Evolutionary conservation across 2,329 filamentous ascomycete species (phyloP).

Genomic region (Fulvia fulva): DNA sequence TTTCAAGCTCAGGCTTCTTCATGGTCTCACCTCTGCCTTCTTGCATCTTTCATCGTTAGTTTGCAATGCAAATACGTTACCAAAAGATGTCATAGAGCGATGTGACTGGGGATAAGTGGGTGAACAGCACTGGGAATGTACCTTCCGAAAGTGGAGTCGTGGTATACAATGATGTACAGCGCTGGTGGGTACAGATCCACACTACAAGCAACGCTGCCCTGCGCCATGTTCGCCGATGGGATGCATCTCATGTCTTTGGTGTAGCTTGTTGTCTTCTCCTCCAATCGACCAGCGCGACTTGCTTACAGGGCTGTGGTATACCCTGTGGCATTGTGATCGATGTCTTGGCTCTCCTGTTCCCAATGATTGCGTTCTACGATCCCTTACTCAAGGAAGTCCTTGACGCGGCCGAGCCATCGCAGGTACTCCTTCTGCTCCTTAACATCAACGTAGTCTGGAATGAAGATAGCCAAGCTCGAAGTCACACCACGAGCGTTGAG

Average conservation of each 20-base stretch:
- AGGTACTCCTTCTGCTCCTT: slow-evolving; percentile 99
- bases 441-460: slow-evolving; percentile 92
- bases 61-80: too few relatives aligned
- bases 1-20: too few relatives aligned
- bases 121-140: too few relatives aligned
- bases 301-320: background rate
- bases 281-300: background rate
- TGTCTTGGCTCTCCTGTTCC: background rate
- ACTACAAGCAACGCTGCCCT: background rate
- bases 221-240: background rate
- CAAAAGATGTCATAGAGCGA: too few relatives aligned
- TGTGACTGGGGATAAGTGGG: too few relatives aligned
- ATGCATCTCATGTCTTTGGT: background rate
- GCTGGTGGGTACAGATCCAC: background rate
- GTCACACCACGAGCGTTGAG: slow-evolving; percentile 93
- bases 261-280: background rate
- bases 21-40: too few relatives aligned
- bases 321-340: background rate
- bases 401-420: slow-evolving; percentile 79
- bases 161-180: background rate
- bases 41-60: too few relatives aligned
- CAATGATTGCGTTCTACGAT: background rate
- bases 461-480: slow-evolving; percentile 78
- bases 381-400: slow-evolving; percentile 70
- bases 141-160: background rate